Evolutionary conservation across 2,329 filamentous ascomycete species (phyloP), one percentile per base, ranked within the genome.

Genomic region (Aspergillus aculeatus): DNA sequence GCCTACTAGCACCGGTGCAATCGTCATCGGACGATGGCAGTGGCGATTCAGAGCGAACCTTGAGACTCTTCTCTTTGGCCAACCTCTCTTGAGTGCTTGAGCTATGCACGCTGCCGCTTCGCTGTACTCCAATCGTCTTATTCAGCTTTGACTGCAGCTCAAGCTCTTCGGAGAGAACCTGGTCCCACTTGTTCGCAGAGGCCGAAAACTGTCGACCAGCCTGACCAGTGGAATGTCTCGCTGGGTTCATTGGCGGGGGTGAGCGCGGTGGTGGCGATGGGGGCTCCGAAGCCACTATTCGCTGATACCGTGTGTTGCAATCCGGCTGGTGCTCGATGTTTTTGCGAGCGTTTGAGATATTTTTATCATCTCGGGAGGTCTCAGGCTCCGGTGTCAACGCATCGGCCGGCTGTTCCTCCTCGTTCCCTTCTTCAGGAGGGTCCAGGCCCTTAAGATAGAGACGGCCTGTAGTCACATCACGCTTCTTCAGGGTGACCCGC

Each of bases 11-110:
- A 11, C 65, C 67, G 32, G 71, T 67, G n/a, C 69, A 67, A 57
- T 78, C 76, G 11, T 78, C 75, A 38, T 78, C 76, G 0, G 75
- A 78, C 32, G 75, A 77, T n/a, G 75, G 72, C 9, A 78, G 61
- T 9, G 74, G 73, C 5, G 71, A 75, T 26, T 73, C 70, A 2
- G 70, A 62, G n/a, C 64, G 66, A 41, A 54, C 54, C 19, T 52
- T 58, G 12, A 65, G 60, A 10, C 61, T 56, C 14, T 56, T 61
- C 26, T 69, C 66, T 11, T 51, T 56, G 7, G 59, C 57, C 9
- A 64, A 56, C 35, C 59, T 66, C 47, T 67, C 67, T 35, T 64
- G 59, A 29, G 69, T 57, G 12, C 66, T 68, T 35, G 47, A 38
- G 56, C 68, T 69, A 10, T 64, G 58, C 52, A 66, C 67, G 56